Evolutionary conservation across 2,329 filamentous ascomycete genomes (phyloP).

Genomic region (Epichloe coenophiala): DNA sequence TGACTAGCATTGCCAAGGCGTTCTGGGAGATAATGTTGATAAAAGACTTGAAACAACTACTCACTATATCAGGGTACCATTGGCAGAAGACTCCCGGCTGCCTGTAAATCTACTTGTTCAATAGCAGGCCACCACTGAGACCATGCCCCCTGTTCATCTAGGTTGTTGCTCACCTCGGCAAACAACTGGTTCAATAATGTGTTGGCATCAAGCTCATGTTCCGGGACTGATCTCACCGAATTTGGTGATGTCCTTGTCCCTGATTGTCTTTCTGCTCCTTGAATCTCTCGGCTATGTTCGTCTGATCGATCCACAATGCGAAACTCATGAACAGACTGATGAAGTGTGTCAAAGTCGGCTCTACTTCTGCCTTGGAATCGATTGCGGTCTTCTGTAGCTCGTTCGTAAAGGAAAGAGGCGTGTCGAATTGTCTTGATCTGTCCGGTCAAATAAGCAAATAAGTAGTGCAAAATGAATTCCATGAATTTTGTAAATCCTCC

Average conservation of each 20-base stretch:
- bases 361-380: slow-evolving; percentile 14
- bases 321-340: slow-evolving; percentile 19
- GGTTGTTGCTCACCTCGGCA: slow-evolving; percentile 13
- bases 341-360: slow-evolving; percentile 16
- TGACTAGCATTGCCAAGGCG: background rate
- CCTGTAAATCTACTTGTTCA: slow-evolving; percentile 10
- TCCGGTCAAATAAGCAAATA: background rate
- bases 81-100: background rate
- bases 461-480: background rate
- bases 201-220: slow-evolving; percentile 9
- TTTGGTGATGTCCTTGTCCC: background rate
- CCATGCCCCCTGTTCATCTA: slow-evolving; percentile 15
- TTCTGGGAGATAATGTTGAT: background rate
- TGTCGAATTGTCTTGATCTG: slow-evolving; percentile 15
- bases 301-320: slow-evolving; percentile 18
- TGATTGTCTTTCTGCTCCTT: slow-evolving; percentile 11
- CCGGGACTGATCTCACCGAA: background rate
- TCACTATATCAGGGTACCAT: background rate
- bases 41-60: background rate
- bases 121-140: slow-evolving; percentile 15
- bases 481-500: background rate
- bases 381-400: slow-evolving; percentile 10
- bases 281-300: slow-evolving; percentile 17
- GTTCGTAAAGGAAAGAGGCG: slow-evolving; percentile 14
- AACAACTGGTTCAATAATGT: slow-evolving; percentile 12